Base-by-base conservation (phyloP, 2,329 filamentous ascomycete species). In the Balansia obtecta region DNA sequence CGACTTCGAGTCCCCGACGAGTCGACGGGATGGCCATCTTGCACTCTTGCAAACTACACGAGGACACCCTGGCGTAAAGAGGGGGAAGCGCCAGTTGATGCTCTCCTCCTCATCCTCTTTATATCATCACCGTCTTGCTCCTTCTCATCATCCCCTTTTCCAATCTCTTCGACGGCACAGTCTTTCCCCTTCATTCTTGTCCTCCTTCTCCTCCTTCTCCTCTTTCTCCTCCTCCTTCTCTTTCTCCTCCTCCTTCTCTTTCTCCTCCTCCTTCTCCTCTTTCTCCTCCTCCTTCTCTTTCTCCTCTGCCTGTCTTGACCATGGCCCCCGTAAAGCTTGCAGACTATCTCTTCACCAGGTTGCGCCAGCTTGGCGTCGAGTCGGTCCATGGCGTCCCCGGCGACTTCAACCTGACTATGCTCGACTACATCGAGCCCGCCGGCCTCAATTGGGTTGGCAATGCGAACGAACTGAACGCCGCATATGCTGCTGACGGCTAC, bases 401-500 rank as follows among this genome's bases (percentile, higher is more conserved):
- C 46, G 68, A 70, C 55, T 70, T 62, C 57, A 69, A 69, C 41
- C 65, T 70, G 12, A 60, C 56, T 0, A 52, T 66, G 20, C 60
- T 70, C 5, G 68, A 71, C 54, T 60, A 66, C 34, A 58, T 71
- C 50, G 58, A 64, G 45, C 65, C 65, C 0, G 50, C 63, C 6
- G 67, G 66, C 2, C 55, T 71, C 16, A 56, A 55, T 13, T 72
- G 69, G 69, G 70, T 75, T 11, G 76, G 76, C 52, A 80, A 75
- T 53, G 68, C 71, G 49, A 81, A 80, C 55, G 77, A 81, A 60
- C 69, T 81, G 45, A 80, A 80, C 54, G 73, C 74, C 3, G 75
- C 68, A 2, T 80, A 79, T 53, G 75, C 76, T 0, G 74, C 75
- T 2, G 78, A 82, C 54, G 78, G 75, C 2, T 82, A 82, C 55